phyloP scores from a whole-genome alignment of 345 rosid genomes.

The Syzygium aromaticum region DNA sequence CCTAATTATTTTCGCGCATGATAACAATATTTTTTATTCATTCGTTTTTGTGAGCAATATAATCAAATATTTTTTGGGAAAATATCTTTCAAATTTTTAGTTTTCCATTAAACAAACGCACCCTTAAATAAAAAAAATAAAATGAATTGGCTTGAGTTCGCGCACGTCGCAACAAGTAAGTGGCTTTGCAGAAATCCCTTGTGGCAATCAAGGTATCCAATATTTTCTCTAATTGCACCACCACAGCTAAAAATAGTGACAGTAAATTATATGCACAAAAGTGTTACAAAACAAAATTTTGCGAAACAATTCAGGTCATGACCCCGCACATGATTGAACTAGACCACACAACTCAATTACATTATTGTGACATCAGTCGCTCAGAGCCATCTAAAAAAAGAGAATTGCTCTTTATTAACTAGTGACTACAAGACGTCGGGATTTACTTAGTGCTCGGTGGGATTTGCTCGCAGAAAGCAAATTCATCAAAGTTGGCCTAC shows the following conservation, averaged over 20 bases:
- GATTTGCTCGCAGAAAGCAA: background rate
- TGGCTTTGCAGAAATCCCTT: background rate
- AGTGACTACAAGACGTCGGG: background rate
- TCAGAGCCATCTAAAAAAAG: background rate
- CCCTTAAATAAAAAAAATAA: background rate
- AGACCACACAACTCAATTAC: background rate
- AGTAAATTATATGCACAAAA: background rate
- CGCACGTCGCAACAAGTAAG: background rate
- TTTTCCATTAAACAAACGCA: too few relatives aligned
- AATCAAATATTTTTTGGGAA: too few relatives aligned
- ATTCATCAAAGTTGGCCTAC: background rate
- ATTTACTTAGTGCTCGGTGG: background rate
- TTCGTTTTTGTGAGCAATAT: too few relatives aligned
- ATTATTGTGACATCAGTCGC: background rate
- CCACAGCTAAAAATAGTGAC: background rate
- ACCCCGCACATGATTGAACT: background rate
- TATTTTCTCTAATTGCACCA: background rate
- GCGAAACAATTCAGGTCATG: background rate
- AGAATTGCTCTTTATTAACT: background rate
- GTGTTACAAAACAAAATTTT: background rate
- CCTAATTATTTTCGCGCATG: too few relatives aligned
- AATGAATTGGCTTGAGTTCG: background rate
- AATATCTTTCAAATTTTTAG: too few relatives aligned
- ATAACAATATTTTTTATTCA: too few relatives aligned
- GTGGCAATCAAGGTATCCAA: background rate